Percentiles rank a stretch among this genome's conserved stretches.
Conservation (phyloP, 208 protist species). For the Trypanosoma conorhini region DNA sequence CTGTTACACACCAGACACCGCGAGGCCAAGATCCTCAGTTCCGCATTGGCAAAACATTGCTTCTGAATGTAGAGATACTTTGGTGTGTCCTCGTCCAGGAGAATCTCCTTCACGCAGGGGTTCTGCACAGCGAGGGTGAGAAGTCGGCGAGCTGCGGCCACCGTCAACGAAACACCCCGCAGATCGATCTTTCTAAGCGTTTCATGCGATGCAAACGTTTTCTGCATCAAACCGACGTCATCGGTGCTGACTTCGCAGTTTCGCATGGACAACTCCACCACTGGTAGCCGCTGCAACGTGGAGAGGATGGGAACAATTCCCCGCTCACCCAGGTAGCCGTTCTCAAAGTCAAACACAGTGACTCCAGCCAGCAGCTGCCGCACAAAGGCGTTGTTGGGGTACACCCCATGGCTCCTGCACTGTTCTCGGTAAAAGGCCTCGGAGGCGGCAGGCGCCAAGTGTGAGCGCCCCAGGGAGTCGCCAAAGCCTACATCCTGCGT, state of each 20-base stretch:
- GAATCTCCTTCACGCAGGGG: constrained; percentile 49
- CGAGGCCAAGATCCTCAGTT: constrained; percentile 27
- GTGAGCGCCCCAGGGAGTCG: background rate
- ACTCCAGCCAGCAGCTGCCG: constrained; percentile 49
- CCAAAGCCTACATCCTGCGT: background rate
- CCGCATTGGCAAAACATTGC: constrained; percentile 63
- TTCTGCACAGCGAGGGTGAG: constrained; percentile 60
- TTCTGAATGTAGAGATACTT: constrained; percentile 70
- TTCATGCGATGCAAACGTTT: constrained; percentile 52
- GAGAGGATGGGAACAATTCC: constrained; percentile 71
- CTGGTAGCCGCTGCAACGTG: constrained; percentile 53
- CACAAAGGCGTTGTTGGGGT: constrained; percentile 59
- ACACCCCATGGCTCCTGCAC: constrained; percentile 36
- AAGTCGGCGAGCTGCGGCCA: constrained; percentile 53
- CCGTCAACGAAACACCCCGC: constrained; percentile 55
- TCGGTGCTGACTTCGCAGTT: constrained; percentile 50
- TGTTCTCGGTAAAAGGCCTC: constrained; percentile 58
- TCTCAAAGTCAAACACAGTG: constrained; percentile 67
- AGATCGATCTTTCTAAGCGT: constrained; percentile 75
- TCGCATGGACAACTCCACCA: constrained; percentile 52
- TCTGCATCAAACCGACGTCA: constrained; percentile 51
- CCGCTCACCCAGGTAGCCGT: constrained; percentile 78
- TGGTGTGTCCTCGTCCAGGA: constrained; percentile 60
- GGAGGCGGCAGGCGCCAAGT: constrained; percentile 31
- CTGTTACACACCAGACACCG: constrained; percentile 57